Evolutionary conservation across 371 early-diverging fungal species (phyloP).

Genomic region (Rhizomucor pusillus): DNA sequence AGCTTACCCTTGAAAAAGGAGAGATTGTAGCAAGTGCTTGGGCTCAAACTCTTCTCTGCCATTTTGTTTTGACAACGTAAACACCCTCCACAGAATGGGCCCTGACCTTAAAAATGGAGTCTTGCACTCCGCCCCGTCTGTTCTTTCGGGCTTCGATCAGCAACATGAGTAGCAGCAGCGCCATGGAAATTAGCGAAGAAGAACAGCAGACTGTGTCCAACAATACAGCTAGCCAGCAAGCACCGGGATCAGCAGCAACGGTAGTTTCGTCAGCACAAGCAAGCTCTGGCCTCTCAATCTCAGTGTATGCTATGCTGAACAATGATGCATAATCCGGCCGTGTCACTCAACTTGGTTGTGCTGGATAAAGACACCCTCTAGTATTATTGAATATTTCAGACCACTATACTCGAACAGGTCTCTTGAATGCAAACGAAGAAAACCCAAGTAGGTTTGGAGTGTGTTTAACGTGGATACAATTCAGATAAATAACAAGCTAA

Average conservation of each 20-base stretch:
- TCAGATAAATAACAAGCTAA: slow-evolving; percentile 4
- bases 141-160: background rate
- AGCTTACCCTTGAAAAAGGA: slow-evolving; percentile 68
- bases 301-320: slow-evolving; percentile 32
- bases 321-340: background rate
- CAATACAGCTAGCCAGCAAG: background rate
- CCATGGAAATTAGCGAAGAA: slow-evolving; percentile 47
- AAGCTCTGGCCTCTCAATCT: slow-evolving; percentile 43
- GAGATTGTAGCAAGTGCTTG: slow-evolving; percentile 61
- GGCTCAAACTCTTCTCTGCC: slow-evolving; percentile 31
- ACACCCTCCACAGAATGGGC: no score
- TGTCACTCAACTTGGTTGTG: background rate
- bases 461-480: no score
- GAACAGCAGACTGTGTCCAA: background rate
- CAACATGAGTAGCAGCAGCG: slow-evolving; percentile 23
- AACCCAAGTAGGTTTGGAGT: slow-evolving; percentile 28
- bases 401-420: slow-evolving; percentile 65
- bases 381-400: slow-evolving; percentile 86
- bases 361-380: slow-evolving; percentile 70
- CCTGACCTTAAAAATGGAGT: background rate
- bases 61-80: slow-evolving; percentile 3
- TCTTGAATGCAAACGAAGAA: slow-evolving; percentile 58
- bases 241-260: background rate
- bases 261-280: slow-evolving; percentile 32
- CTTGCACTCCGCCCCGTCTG: background rate